Percentiles rank a stretch among this genome's conserved stretches.
phyloP scores from a whole-genome alignment of 176 grass and related monocot species.

The Phragmites australis region DNA sequence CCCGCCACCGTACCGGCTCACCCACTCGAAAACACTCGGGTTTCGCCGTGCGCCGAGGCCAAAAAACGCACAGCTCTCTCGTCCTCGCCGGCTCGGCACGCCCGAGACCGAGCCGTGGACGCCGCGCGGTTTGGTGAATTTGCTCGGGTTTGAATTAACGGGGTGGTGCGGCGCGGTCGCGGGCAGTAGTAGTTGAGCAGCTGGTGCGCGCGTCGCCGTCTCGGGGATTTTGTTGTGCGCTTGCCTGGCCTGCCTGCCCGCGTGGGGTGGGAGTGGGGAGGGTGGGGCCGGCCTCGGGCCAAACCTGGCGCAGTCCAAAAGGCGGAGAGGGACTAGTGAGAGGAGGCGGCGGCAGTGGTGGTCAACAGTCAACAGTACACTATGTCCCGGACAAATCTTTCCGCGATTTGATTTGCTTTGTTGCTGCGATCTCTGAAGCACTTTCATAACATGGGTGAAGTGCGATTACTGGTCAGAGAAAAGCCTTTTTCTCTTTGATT shows the following conservation, averaged over 20 bases:
- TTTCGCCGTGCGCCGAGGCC: too few relatives aligned
- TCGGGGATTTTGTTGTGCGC: background rate
- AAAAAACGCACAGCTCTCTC: too few relatives aligned
- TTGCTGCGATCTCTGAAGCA: background rate
- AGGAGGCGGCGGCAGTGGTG: background rate
- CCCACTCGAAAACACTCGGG: too few relatives aligned
- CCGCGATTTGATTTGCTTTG: background rate
- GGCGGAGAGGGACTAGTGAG: background rate
- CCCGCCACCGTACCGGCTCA: too few relatives aligned
- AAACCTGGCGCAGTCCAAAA: background rate
- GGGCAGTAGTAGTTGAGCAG: background rate
- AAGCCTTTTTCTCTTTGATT: background rate
- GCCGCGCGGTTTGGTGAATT: background rate
- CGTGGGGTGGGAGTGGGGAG: background rate
- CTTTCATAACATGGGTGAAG: background rate
- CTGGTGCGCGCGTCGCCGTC: conserved; percentile 35
- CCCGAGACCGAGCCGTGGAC: background rate
- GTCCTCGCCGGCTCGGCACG: background rate
- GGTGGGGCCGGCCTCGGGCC: background rate
- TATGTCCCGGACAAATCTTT: conserved; percentile 9
- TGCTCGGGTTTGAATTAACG: background rate
- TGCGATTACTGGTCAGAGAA: background rate
- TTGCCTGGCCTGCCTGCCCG: background rate
- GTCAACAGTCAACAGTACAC: conserved; percentile 27
- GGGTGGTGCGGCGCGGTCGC: background rate